phyloP scores from a whole-genome alignment of 768 basidiomycete species.

The Cubamyces sp. region DNA sequence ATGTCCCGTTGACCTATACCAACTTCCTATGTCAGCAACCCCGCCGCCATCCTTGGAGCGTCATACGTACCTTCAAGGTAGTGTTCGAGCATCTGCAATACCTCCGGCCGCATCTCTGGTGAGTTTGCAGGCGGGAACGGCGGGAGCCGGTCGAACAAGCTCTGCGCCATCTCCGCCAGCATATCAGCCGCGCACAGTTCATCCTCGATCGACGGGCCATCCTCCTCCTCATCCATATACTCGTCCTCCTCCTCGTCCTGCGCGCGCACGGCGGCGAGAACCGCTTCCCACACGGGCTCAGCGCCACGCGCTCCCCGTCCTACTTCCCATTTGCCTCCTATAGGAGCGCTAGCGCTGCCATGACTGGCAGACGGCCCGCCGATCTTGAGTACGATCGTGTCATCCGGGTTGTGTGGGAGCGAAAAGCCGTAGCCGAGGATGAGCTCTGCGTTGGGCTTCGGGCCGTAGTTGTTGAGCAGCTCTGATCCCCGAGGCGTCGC shows the following conservation, averaged over 20 bases:
- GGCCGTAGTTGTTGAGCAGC: conserved; percentile 90
- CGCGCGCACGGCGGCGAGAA: conserved; percentile 41
- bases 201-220: conserved; percentile 48
- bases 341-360: conserved; percentile 25
- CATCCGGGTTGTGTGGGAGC: conserved; percentile 77
- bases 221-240: conserved; percentile 30
- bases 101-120: conserved; percentile 52
- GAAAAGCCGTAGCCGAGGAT: conserved; percentile 94
- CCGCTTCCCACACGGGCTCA: conserved; percentile 63
- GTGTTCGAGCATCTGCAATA: conserved; percentile 64
- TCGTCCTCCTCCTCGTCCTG: conserved; percentile 29
- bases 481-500: conserved; percentile 50
- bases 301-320: conserved; percentile 59
- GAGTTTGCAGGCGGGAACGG: conserved; percentile 28
- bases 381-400: conserved; percentile 81
- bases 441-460: conserved; percentile 88
- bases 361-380: conserved; percentile 45
- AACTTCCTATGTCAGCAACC: not conserved
- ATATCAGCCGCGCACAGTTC: conserved; percentile 69
- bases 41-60: not conserved
- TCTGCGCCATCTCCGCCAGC: conserved; percentile 68
- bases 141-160: conserved; percentile 55
- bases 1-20: conserved; percentile 62
- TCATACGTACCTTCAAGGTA: conserved; percentile 54
- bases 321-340: conserved; percentile 56